These are phyloP conservation scores for Sclerotinia spermophila DNA, from an alignment of 2,329 filamentous ascomycete genomes.

Conservation along the genomic window DNA sequence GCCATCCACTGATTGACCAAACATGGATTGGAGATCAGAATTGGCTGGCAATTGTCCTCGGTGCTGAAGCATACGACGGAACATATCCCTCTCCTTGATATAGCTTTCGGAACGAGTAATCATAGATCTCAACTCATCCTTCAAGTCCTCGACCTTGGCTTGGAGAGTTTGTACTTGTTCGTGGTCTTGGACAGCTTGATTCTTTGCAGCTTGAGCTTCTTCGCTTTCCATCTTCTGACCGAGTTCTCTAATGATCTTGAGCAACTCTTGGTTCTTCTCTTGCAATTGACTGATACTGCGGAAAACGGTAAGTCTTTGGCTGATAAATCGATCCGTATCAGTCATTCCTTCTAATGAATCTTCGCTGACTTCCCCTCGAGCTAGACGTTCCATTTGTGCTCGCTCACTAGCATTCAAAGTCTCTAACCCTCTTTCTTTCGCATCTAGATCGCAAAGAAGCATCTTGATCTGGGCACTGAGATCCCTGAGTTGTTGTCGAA, in stretches of 20 bases:
- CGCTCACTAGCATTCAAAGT: constrained; percentile 69
- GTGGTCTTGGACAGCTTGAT: constrained; percentile 60
- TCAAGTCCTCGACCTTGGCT: constrained; percentile 70
- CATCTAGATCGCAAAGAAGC: constrained; percentile 80
- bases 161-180: constrained; percentile 71
- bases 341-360: constrained; percentile 70
- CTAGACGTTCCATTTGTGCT: constrained; percentile 71
- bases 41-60: constrained; percentile 56
- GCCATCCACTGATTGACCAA: constrained; percentile 66
- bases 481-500: constrained; percentile 84
- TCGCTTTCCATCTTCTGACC: constrained; percentile 89
- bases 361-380: constrained; percentile 70
- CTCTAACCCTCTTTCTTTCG: constrained; percentile 73
- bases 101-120: constrained; percentile 85
- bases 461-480: constrained; percentile 87
- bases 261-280: constrained; percentile 78
- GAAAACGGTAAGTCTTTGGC: constrained; percentile 84
- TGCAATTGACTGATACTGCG: constrained; percentile 81
- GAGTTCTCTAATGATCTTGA: constrained; percentile 78
- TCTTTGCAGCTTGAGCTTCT: constrained; percentile 68
- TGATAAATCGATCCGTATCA: constrained; percentile 85
- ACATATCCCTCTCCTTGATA: constrained; percentile 94
- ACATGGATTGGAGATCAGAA: constrained; percentile 62
- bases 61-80: constrained; percentile 87
- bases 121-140: constrained; percentile 81